A percentile compares a stretch with the other conserved stretches of the same genome.
Conservation (phyloP, 805 yeast species). For the Candida mattraensis region DNA sequence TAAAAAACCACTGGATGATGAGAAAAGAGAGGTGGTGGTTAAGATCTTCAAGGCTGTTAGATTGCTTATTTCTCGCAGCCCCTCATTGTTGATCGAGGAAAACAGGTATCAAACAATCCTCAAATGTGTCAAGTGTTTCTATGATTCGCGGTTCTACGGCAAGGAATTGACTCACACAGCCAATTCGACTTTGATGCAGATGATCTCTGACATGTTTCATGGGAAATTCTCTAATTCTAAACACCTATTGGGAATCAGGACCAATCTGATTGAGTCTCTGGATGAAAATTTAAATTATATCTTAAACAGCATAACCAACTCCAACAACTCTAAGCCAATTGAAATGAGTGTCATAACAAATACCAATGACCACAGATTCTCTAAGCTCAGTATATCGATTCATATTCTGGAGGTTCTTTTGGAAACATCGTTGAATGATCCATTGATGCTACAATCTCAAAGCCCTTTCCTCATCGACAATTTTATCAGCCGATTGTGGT, state of each 20-base stretch:
- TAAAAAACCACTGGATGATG: conserved; percentile 10
- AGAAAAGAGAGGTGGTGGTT: conserved; percentile 20
- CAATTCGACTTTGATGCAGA: conserved; percentile 23
- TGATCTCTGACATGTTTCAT: conserved; percentile 21
- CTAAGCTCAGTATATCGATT: conserved; percentile 28
- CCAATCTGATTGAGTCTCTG: conserved; percentile 22
- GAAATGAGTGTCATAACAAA: conserved; percentile 19
- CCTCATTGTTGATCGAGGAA: conserved; percentile 26
- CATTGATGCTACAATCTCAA: conserved; percentile 23
- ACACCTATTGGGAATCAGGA: conserved; percentile 23
- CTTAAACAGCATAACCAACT: conserved; percentile 28
- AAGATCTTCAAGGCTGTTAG: conserved; percentile 32
- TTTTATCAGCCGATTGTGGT: conserved; percentile 31
- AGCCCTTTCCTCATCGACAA: conserved; percentile 25
- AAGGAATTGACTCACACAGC: conserved; percentile 24
- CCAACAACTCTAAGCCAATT: conserved; percentile 13
- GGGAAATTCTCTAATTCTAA: conserved; percentile 25
- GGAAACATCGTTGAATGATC: conserved; percentile 21
- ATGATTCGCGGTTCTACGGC: conserved; percentile 26
- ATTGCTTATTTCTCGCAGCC: conserved; percentile 23
- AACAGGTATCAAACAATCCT: conserved; percentile 22
- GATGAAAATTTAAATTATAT: conserved; percentile 24
- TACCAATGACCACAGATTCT: conserved; percentile 22
- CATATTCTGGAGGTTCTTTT: conserved; percentile 28
- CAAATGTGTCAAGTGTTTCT: conserved; percentile 25